Percentiles rank a stretch among this genome's conserved stretches.
Evolutionary conservation across 257 asterid species (phyloP).

Genomic region (Solanum appendiculatum): DNA sequence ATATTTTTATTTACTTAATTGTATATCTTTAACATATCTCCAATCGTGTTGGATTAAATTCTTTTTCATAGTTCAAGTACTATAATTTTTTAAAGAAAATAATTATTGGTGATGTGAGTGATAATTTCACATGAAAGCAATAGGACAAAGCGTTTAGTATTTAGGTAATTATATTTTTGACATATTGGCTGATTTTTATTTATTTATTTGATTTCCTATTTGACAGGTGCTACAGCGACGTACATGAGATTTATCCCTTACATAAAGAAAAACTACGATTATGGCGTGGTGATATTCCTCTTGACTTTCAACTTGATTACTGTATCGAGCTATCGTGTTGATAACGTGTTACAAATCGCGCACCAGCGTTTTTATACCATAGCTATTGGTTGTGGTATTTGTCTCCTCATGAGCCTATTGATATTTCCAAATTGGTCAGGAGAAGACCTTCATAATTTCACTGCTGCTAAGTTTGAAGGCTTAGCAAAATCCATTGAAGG

Average conservation of each 20-base stretch:
- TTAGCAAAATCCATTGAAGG: slow-evolving; percentile 83
- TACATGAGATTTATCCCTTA: slow-evolving; percentile 68
- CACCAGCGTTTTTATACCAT: slow-evolving; percentile 57
- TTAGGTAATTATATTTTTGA: neutral
- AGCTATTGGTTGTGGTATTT: slow-evolving; percentile 80
- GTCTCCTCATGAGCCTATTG: slow-evolving; percentile 75
- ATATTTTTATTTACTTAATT: neutral
- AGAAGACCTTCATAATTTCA: slow-evolving; percentile 70
- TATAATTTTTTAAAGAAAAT: neutral
- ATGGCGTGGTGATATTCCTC: slow-evolving; percentile 90
- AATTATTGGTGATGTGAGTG: neutral
- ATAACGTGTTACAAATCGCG: slow-evolving; percentile 72
- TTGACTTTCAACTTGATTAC: slow-evolving; percentile 82
- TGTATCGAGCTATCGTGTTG: slow-evolving; percentile 67
- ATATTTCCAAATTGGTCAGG: slow-evolving; percentile 91
- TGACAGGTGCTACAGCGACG: slow-evolving; percentile 57
- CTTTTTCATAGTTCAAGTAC: neutral
- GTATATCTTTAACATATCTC: neutral
- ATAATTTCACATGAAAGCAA: neutral
- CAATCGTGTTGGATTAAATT: neutral
- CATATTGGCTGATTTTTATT: neutral
- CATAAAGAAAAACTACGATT: slow-evolving; percentile 81
- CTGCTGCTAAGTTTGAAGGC: slow-evolving; percentile 75
- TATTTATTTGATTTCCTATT: neutral
- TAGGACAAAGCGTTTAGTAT: neutral